A percentile compares a stretch with the other conserved stretches of the same genome.
Conservation (phyloP, 805 yeast species). For the Teunomyces barrocoloradensis region DNA sequence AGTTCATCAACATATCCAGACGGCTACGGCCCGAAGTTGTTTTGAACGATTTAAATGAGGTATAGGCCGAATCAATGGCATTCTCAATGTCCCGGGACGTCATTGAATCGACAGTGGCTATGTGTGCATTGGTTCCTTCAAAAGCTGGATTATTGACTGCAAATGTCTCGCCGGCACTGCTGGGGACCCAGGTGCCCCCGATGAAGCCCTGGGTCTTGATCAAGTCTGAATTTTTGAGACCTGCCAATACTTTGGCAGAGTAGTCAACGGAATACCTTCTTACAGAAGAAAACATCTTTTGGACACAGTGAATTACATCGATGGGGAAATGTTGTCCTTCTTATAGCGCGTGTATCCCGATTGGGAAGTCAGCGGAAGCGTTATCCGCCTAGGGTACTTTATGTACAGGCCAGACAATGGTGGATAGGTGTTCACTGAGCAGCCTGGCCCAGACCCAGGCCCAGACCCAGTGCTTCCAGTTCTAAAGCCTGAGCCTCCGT, state of each 20-base stretch:
- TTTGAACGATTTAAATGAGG: conserved; percentile 52
- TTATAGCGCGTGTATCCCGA: background rate
- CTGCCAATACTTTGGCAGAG: conserved; percentile 10
- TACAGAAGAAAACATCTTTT: background rate
- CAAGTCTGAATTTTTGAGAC: conserved; percentile 47
- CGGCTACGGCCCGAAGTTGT: conserved; percentile 57
- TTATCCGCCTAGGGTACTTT: background rate
- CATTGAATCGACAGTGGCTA: conserved; percentile 56
- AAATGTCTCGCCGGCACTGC: conserved; percentile 47
- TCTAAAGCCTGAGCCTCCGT: background rate
- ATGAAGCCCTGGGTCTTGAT: conserved; percentile 59
- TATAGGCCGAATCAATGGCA: conserved; percentile 56
- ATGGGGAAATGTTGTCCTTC: background rate
- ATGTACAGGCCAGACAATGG: background rate
- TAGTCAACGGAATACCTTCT: conserved; percentile 3
- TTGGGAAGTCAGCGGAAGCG: background rate
- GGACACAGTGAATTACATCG: background rate
- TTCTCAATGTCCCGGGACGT: conserved; percentile 46
- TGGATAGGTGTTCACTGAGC: no score
- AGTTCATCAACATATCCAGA: conserved; percentile 47
- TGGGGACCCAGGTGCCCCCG: conserved; percentile 71
- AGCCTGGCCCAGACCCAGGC: no score
- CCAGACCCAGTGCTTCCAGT: background rate
- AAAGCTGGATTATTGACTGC: conserved; percentile 76
- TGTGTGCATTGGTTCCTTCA: background rate